These are phyloP conservation scores for Aspergillus heteromorphus DNA, from an alignment of 495 filamentous ascomycete species.

Conservation along the genomic window DNA sequence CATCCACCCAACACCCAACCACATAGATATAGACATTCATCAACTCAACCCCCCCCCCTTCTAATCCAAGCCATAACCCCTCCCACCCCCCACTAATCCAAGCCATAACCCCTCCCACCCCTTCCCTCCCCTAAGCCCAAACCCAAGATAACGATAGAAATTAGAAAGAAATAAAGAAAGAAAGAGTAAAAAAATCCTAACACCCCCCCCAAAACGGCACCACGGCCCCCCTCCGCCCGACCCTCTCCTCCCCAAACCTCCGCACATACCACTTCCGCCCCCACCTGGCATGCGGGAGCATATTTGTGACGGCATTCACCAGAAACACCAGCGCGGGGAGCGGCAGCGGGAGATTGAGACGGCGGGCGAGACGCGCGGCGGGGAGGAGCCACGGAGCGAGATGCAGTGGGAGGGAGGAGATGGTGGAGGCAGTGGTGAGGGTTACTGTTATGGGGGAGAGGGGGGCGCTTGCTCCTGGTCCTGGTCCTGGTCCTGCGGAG, in stretches of 20 bases:
- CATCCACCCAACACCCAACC: too few relatives aligned
- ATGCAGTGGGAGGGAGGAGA: constrained; percentile 17
- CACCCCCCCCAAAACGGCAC: constrained; percentile 60
- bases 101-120: not conserved
- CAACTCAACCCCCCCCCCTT: too few relatives aligned
- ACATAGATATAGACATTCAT: too few relatives aligned
- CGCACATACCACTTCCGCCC: constrained; percentile 84
- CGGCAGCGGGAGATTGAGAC: constrained; percentile 26
- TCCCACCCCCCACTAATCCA: too few relatives aligned
- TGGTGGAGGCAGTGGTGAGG: too few relatives aligned
- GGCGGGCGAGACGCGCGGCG: constrained; percentile 44
- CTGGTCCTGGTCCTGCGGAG: not conserved
- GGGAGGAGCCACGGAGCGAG: constrained; percentile 49
- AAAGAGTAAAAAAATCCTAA: constrained; percentile 10
- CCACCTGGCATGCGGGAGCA: constrained; percentile 82
- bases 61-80: not conserved
- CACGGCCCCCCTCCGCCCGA: constrained; percentile 70
- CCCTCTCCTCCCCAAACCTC: constrained; percentile 75
- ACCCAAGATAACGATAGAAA: too few relatives aligned
- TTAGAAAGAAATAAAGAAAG: not conserved
- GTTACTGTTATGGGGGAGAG: too few relatives aligned
- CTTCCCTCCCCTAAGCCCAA: not conserved
- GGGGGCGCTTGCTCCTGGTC: not conserved
- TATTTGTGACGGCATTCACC: constrained; percentile 79
- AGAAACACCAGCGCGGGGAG: constrained; percentile 74